Evolutionary conservation across 2,329 filamentous ascomycete genomes (phyloP), one percentile per base, ranked within the genome.

Genomic region (Venturia pyrina): DNA sequence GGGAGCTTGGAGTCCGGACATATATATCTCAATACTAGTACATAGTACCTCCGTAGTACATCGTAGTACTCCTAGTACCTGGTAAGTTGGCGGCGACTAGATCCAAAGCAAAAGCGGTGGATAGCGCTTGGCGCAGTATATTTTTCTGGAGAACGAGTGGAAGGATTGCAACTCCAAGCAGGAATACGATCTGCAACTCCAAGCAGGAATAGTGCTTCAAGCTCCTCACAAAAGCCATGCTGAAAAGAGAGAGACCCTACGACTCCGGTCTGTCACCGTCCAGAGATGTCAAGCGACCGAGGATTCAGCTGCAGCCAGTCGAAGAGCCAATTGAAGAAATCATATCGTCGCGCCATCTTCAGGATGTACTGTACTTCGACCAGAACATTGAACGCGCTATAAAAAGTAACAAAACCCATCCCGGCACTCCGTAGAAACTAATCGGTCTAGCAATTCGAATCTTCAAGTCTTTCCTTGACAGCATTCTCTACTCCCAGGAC

Each of bases 401-500:
- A 24, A 57, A 65, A 17, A 28, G 53, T 65, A 59, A 59, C 11
- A 1, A 19, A 21, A 10, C 65, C 69, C 71, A 21, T 71, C 72
- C 17, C 68, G 76, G 17, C 70, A 75, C 48, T 72, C 64, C 60
- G 74, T 74, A 76, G 21, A 70, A 32, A 67, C 63, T 65, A 11
- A 59, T 57, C 15, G 10, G 66, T 21, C n/a, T 62, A 89, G 87
- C 85, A 24, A 81, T 91, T 13, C 84, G 87, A 70, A 86, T 86
- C 0, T 85, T 91, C 78, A 91, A 91, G 73, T 76, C 80, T 8
- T 85, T 93, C 57, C 85, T 93, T 68, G 89, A 93, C 62, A 76
- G 74, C 43, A 81, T 81, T 71, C 79, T 83, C 48, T 83, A 91
- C 69, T 76, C 83, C 66, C 78, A 80, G 68, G 78, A 78, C 56